Evolutionary conservation across 2,329 filamentous ascomycete genomes (phyloP), one percentile per base, ranked within the genome.

Genomic region (Botrytis pseudocinerea): DNA sequence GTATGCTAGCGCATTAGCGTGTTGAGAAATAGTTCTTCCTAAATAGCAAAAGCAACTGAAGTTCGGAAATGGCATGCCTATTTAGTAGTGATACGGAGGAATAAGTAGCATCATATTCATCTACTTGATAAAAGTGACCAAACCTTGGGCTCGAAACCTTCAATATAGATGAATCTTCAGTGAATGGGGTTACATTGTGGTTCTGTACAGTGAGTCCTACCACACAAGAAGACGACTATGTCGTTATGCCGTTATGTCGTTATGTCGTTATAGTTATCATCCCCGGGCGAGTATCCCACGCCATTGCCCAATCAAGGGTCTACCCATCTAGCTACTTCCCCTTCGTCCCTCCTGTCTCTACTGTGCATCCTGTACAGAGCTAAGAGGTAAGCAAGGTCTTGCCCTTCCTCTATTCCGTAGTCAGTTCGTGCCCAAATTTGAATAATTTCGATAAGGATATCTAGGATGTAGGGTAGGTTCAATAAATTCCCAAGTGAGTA

Each of bases 391-490:
- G 51, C 28, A n/a, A 8, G 51, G 51, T 57, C 60, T 40, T n/a
- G 22, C 40, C 22, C 35, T 40, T 28, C 35, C 22, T 62, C 35
- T 14, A 35, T 5, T 35, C 35, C 35, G 35, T 35, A 62, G 61
- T 63, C 28, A 28, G 25, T 64, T 44, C 61, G 40, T 63, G n/a
- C 40, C 40, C 61, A 63, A 63, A 63, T 42, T 63, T 44, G 61
- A 16, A n/a, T 25, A 63, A 63, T 63, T 63, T 44, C 40, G 61
- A 63, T 63, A 63, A 63, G 61, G 61, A 44, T 20, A 40, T n/a
- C 10, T 38, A 38, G 57, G 57, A 38, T 38, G 32, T 25, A 4
- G 12, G 20, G 25, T 9, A 63, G 40, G n/a, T 32, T 32, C 61
- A 64, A 32, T 44, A 64, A 8, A 44, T 64, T 44, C 16, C 61